These are phyloP conservation scores for Solidago caesia DNA, from an alignment of 129 eudicot species.

Conservation along the genomic window DNA sequence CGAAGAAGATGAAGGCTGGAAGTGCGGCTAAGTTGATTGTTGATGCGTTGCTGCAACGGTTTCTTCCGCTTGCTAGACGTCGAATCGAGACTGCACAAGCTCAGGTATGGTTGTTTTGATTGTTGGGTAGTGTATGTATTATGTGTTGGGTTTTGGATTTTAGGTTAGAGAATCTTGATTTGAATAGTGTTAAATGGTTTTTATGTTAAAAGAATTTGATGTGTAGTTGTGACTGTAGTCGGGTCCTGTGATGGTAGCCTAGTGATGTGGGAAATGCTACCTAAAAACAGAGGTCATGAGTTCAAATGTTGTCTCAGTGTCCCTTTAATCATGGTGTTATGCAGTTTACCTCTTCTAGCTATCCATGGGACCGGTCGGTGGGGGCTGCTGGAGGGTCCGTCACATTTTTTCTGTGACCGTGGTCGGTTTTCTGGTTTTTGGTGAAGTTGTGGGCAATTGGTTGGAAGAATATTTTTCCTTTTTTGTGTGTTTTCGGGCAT, in stretches of 20 bases:
- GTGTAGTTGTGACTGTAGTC: neutral
- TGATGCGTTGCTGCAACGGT: conserved; percentile 90
- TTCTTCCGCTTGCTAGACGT: conserved; percentile 97
- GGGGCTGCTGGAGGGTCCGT: no score
- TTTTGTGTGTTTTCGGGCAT: no score
- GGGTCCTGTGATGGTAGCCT: no score
- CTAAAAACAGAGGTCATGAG: no score
- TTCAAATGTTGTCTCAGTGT: no score
- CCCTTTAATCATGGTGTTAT: no score
- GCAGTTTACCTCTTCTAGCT: no score
- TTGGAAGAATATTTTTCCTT: neutral
- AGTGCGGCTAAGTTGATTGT: conserved; percentile 97
- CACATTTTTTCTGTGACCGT: no score
- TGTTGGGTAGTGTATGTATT: conserved; percentile 2
- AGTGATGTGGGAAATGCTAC: no score
- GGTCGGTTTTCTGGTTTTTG: neutral
- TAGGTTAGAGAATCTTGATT: conserved; percentile 12
- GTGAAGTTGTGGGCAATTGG: conserved; percentile 18
- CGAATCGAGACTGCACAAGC: conserved; percentile 99
- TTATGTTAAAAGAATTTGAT: neutral
- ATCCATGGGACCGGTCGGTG: no score
- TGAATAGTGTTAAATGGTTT: neutral
- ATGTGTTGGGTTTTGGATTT: conserved; percentile 10
- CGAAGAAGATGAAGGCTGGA: conserved; percentile 77
- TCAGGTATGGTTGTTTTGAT: conserved; percentile 44